Evolutionary conservation across 352 stramenopile genomes (phyloP), one percentile per base, ranked within the genome.

Genomic region (Globisporangium cylindrosporum): DNA sequence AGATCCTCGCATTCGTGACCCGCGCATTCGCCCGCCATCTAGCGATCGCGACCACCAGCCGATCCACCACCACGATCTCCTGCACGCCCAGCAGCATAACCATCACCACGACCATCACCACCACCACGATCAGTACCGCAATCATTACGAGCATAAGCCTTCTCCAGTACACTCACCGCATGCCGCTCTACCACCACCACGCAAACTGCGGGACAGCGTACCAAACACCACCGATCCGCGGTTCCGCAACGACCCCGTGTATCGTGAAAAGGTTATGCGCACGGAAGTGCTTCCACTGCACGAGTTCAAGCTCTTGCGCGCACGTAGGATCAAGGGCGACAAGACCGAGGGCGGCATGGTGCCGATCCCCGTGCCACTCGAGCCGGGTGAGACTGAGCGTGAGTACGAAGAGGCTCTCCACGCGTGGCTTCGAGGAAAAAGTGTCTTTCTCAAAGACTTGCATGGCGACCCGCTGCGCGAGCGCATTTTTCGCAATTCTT

Each of bases 351-450:
- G 5, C 4, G 38, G 38, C 5, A 15, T 48, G 12, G 38, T 48
- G 29, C 63, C 68, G 34, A 66, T 73, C 43, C 48, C 58, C 18
- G 63, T 70, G 57, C 57, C 68, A 27, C 51, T 73, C 9, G 56
- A 38, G n/a, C 54, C 51, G 0, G 68, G 58, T 7, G 68, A 73
- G 63, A 65, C 36, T 3, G 46, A 68, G 8, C 36, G 51, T 64
- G 10, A 70, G 18, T 72, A 75, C 63, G 59, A 78, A 59, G 25
- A 68, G 24, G 41, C 51, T 15, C 56, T 75, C 12, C 15, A 53
- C 9, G 49, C 59, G 6, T 75, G 72, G 72, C 62, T 78, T 18
- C 29, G 6, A 15, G 61, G 66, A 8, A 53, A 41, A 22, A 14
- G 51, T 8, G 15, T 60, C 29, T 27, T 59, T 41, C 9, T 73